These are phyloP conservation scores for Ophiostoma tasmaniense DNA, from an alignment of 2,329 filamentous ascomycete species.

Conservation along the genomic window DNA sequence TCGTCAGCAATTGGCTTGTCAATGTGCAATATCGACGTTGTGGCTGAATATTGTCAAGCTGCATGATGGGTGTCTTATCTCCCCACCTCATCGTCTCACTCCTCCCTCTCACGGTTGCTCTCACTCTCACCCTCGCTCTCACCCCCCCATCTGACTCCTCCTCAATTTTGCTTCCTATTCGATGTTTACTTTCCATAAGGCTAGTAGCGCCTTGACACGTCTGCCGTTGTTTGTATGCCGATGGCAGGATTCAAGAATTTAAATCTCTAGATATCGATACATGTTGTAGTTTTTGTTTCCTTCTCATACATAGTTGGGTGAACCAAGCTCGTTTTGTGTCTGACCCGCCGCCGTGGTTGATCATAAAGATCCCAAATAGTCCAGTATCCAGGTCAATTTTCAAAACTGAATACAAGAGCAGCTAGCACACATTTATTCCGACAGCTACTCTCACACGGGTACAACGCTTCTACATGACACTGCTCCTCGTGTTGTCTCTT, in stretches of 20 bases:
- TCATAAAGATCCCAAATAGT: not conserved
- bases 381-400: too few species aligned
- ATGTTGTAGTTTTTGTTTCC: not conserved
- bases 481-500: not conserved
- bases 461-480: not conserved
- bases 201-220: not conserved
- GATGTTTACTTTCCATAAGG: not conserved
- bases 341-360: not conserved
- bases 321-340: not conserved
- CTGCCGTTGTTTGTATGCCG: not conserved
- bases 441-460: not conserved
- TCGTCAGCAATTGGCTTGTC: not conserved
- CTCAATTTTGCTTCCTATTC: not conserved
- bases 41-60: not conserved
- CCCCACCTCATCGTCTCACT: not conserved
- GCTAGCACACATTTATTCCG: not conserved
- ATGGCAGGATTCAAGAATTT: not conserved
- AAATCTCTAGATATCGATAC: not conserved
- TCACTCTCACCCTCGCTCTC: not conserved
- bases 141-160: not conserved
- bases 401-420: not conserved
- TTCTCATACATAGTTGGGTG: not conserved
- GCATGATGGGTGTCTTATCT: not conserved
- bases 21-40: not conserved
- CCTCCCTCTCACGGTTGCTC: not conserved